Percentiles rank a stretch among this genome's conserved stretches.
These are phyloP conservation scores for Boletellus deceptivus DNA, from an alignment of 1,284 basidiomycete genomes.

Conservation along the genomic window DNA sequence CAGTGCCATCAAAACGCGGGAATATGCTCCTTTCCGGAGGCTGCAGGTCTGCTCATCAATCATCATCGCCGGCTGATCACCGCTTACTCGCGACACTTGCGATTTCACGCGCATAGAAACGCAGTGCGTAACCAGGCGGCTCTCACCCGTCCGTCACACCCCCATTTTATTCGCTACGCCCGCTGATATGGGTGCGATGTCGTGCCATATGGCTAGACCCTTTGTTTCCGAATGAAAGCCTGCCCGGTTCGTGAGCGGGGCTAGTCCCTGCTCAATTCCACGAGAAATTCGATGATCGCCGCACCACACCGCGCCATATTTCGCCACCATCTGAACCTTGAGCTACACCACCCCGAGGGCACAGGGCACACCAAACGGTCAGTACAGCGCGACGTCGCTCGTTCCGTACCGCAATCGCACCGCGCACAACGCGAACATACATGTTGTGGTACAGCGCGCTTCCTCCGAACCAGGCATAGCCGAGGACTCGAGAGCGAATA, in stretches of 20 bases:
- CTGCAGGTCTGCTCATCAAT: background rate
- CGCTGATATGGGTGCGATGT: constrained; percentile 16
- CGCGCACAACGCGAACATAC: background rate
- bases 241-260: constrained; percentile 16
- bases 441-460: background rate
- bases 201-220: constrained; percentile 6
- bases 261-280: constrained; percentile 11
- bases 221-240: constrained; percentile 28
- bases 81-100: constrained; percentile 9
- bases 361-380: background rate
- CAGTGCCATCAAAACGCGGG: background rate
- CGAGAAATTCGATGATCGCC: constrained; percentile 28
- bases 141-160: constrained; percentile 8
- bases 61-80: constrained; percentile 4
- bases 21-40: background rate
- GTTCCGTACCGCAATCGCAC: background rate
- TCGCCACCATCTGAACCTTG: constrained; percentile 11
- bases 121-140: constrained; percentile 4
- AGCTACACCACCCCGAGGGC: constrained; percentile 13
- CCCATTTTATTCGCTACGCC: constrained; percentile 6
- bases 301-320: constrained; percentile 13
- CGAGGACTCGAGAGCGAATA: background rate
- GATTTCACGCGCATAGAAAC: constrained; percentile 9
- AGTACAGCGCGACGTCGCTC: background rate
- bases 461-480: background rate